Evolutionary conservation across 371 early-diverging fungal species (phyloP), one percentile per base, ranked within the genome.

Genomic region (Mucor piriformis): DNA sequence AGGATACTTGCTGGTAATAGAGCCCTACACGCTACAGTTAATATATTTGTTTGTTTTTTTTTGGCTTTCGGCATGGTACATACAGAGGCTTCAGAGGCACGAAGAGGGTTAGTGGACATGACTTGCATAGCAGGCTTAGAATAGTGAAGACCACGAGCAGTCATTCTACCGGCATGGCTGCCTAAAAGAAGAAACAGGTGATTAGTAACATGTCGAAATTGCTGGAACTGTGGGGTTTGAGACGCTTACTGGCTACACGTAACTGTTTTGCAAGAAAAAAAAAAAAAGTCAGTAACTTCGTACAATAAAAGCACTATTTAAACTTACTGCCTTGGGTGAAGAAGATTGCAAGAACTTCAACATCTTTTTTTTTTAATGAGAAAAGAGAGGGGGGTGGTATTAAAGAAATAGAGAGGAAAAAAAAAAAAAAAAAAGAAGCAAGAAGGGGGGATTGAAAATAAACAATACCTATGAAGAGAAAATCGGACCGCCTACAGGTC

Each of bases 1-100:
- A 59, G 95, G 91, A 83, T 98, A 98, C 64, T 90, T 84, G 70
- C 81, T 79, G 18, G 84, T 76, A 79, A 86, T 82, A 46, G 82
- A 42, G 35, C 79, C 83, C 86, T 86, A 49, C 13, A 50, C 49
- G 37, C 18, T 42, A 6, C 18, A 18, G 8, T 18, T 18, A 4
- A 8, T 18, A 18, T 42, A 15, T 42, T 42, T 42, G 42, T 42
- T 42, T 42, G 18, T 5, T 18, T 18, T 7, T 42, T 18, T 42
- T 42, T 42, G 8, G 4, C 10, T 18, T 7, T 42, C 18, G n/a
- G n/a, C n/a, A n/a, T n/a, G n/a, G n/a, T n/a, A 8, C 70, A 66
- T 84, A 86, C 89, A 34, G 83, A 70, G 29, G 90, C 82, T 69
- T 87, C 83, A 64, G 79, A 83, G 15, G 89, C 91, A 63, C 84